Base-by-base conservation (phyloP, 1,284 basidiomycete species). In the Salmacisia buchloeana region DNA sequence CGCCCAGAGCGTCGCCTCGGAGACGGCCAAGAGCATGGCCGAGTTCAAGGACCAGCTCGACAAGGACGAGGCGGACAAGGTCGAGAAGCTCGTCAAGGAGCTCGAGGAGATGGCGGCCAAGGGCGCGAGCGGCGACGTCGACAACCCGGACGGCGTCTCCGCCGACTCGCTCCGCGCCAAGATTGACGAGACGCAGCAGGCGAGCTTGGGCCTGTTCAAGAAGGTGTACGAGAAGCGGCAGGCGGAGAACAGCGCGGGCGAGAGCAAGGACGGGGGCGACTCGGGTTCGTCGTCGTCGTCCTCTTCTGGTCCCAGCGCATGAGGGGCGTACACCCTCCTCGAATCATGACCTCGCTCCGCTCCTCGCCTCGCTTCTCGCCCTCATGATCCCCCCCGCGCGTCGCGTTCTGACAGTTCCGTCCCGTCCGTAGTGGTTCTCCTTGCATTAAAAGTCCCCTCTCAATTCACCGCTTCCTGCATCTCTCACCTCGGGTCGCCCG, bases 31-130 rank as follows among this genome's bases (percentile, higher is more conserved):
- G 77, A 91, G 92, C 34, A 90, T 97, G 87, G 87, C 85, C 80
- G 96, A 98, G 84, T 97, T 97, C 86, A 93, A 94, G 85, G 90
- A 94, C 64, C 92, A 97, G 81, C 87, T 98, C 64, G 92, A 97
- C 74, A 86, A 87, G 21, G 83, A 88, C 94, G 87, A 91, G 90
- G 83, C 92, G 91, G 81, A 97, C 93, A 85, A 78, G 74, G 72
- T 78, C 58, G 69, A 77, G 59, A 92, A 97, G 72, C 83, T 88
- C 65, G 83, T 98, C 59, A 82, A 82, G 68, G 93, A 97, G 83
- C 88, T 97, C 60, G 88, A 93, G 65, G 93, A 94, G 82, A 80
- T 98, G n/a, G 88, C 92, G 29, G 85, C 85, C 76, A 94, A 96
- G 86, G 94, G 91, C 66, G 91, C 94, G 80, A 85, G 87, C 69